phyloP scores from a whole-genome alignment of 2,329 filamentous ascomycete genomes.

The Fonsecaea pedrosoi region DNA sequence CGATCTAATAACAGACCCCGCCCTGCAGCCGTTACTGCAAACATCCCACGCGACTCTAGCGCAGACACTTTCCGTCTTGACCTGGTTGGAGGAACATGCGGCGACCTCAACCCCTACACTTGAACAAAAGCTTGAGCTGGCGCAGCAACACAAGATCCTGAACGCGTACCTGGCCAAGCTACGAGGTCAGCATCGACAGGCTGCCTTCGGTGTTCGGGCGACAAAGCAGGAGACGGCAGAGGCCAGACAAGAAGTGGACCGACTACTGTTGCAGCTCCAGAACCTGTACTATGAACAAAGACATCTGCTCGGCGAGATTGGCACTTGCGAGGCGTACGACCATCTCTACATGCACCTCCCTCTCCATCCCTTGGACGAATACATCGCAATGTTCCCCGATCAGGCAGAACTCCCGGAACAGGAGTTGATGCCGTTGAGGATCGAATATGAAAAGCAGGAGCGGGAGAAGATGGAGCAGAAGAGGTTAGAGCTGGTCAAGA shows the following conservation, averaged over 20 bases:
- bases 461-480: conserved; percentile 85
- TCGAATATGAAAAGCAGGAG: conserved; percentile 86
- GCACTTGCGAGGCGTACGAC: conserved; percentile 87
- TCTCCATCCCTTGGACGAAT: conserved; percentile 81
- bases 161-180: conserved; percentile 79
- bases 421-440: conserved; percentile 84
- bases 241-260: conserved; percentile 87
- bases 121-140: conserved; percentile 63
- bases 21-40: conserved; percentile 71
- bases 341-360: conserved; percentile 89
- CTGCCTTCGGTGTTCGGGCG: conserved; percentile 78
- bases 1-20: conserved; percentile 67
- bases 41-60: conserved; percentile 75
- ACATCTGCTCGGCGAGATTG: conserved; percentile 87
- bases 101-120: conserved; percentile 54
- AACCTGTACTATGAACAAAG: conserved; percentile 97
- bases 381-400: conserved; percentile 77
- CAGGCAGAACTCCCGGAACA: conserved; percentile 75
- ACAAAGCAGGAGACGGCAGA: conserved; percentile 88
- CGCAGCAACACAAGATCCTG: conserved; percentile 79
- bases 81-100: conserved; percentile 62
- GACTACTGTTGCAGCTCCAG: conserved; percentile 87
- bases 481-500: conserved; percentile 75
- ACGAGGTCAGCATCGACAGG: conserved; percentile 81
- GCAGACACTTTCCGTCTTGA: conserved; percentile 68